A percentile compares a stretch with the other conserved stretches of the same genome.
phyloP scores from a whole-genome alignment of 2,329 filamentous ascomycete species.

The Colletotrichum tamarilloi region DNA sequence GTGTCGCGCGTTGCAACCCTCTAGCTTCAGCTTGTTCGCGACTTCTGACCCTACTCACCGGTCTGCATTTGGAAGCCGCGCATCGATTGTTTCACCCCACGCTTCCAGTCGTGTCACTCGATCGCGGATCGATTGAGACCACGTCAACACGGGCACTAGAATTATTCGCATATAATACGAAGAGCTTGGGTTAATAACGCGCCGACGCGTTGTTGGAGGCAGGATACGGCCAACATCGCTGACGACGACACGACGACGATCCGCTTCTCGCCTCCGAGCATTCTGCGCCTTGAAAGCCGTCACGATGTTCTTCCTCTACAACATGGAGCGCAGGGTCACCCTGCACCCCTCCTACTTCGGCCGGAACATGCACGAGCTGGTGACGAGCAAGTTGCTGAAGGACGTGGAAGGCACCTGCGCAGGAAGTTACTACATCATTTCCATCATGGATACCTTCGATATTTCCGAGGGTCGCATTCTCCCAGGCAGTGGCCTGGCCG shows the following conservation, averaged over 20 bases:
- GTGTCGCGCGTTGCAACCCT: not conserved
- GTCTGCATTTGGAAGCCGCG: constrained; percentile 1
- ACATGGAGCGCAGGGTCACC: constrained; percentile 93
- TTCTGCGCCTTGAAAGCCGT: constrained; percentile 26
- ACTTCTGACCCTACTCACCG: not conserved
- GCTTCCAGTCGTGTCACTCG: constrained; percentile 1
- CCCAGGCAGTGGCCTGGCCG: constrained; percentile 89
- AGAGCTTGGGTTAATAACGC: not conserved
- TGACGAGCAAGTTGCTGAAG: constrained; percentile 87
- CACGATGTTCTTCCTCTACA: constrained; percentile 97
- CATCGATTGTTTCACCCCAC: not conserved
- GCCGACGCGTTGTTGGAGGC: not conserved
- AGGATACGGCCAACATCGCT: not conserved
- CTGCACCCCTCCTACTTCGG: constrained; percentile 98
- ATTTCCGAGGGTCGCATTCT: constrained; percentile 94
- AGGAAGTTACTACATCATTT: constrained; percentile 96
- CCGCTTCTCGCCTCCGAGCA: not conserved
- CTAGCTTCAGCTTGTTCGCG: constrained; percentile 4
- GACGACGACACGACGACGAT: constrained; percentile 4
- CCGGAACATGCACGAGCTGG: constrained; percentile 89
- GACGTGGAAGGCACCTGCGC: constrained; percentile 97
- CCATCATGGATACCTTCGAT: constrained; percentile 96
- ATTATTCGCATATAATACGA: constrained; percentile 7
- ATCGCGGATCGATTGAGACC: not conserved
- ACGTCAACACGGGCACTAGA: constrained; percentile 1